Evolutionary conservation across 2,329 filamentous ascomycete species (phyloP).

Genomic region (Pseudogymnoascus destructans): DNA sequence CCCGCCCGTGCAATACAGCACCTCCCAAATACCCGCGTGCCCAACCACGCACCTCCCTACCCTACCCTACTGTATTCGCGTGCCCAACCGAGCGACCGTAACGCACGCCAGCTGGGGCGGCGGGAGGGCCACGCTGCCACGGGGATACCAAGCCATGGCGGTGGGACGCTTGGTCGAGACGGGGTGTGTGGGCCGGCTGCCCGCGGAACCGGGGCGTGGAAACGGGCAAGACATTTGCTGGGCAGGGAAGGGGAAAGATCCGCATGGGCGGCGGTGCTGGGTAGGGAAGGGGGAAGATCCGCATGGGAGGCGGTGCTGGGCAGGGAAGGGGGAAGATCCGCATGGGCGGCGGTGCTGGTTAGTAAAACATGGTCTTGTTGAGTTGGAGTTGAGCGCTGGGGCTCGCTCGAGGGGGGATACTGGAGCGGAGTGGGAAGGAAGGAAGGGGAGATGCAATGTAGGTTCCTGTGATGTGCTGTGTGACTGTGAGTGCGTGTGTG

Average conservation of each 20-base stretch:
- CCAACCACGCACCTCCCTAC: neutral
- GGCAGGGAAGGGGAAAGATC: neutral
- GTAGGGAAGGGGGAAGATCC: neutral
- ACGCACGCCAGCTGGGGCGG: neutral
- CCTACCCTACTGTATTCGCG: neutral
- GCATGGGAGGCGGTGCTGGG: neutral
- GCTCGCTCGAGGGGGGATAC: neutral
- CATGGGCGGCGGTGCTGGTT: neutral
- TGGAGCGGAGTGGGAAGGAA: neutral
- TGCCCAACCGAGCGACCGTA: neutral
- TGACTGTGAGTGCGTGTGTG: neutral
- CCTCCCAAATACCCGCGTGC: neutral
- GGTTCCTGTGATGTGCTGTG: neutral
- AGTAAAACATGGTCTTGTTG: neutral
- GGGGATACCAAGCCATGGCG: constrained; percentile 1
- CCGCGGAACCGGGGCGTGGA: neutral
- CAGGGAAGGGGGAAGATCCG: neutral
- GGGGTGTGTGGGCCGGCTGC: neutral
- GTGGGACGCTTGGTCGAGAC: neutral
- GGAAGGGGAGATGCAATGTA: neutral
- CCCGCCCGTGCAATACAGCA: neutral
- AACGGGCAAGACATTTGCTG: constrained; percentile 2
- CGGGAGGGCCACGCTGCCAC: neutral
- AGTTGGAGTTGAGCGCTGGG: neutral
- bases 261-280: too few relatives aligned